Percentiles rank a stretch among this genome's conserved stretches.
Evolutionary conservation across 108 stramenopile species (phyloP).

Genomic region (Seminavis robusta): DNA sequence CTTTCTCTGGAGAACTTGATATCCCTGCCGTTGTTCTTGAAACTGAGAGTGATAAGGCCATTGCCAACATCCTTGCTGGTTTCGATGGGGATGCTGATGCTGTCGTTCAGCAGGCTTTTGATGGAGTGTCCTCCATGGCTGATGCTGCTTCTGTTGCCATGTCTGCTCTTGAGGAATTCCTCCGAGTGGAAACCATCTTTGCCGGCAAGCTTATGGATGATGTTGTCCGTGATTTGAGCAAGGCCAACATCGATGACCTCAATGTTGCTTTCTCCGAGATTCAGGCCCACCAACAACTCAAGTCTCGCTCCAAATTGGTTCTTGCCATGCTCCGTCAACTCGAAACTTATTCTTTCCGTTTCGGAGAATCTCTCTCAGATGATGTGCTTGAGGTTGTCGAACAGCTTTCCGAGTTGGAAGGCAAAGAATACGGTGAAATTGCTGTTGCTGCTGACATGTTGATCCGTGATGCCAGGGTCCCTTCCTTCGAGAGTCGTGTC

Average conservation of each 20-base stretch:
- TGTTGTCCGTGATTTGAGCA: conserved; percentile 84
- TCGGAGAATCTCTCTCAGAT: conserved; percentile 47
- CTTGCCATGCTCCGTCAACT: conserved; percentile 77
- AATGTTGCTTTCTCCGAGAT: conserved; percentile 78
- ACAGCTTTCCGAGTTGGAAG: conserved; percentile 58
- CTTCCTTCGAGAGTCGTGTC: conserved; percentile 77
- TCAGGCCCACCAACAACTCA: conserved; percentile 75
- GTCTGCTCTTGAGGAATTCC: conserved; percentile 70
- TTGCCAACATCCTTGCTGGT: conserved; percentile 74
- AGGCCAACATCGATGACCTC: conserved; percentile 75
- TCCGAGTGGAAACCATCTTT: conserved; percentile 85
- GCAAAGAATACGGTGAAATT: conserved; percentile 84
- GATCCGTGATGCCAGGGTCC: conserved; percentile 70
- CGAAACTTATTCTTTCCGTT: conserved; percentile 69
- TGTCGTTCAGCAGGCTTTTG: conserved; percentile 48
- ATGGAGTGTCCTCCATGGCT: conserved; percentile 33
- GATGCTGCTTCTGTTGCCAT: conserved; percentile 58
- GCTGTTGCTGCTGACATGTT: conserved; percentile 70
- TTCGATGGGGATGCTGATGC: conserved; percentile 63
- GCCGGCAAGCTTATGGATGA: conserved; percentile 80
- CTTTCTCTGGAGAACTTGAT: conserved; percentile 78
- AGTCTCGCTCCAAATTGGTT: conserved; percentile 41
- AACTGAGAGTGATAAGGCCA: conserved; percentile 20
- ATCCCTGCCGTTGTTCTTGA: conserved; percentile 41
- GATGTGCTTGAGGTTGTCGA: conserved; percentile 57